Conservation (phyloP, 306 rosid genomes). For the Begonia masoniana region DNA sequence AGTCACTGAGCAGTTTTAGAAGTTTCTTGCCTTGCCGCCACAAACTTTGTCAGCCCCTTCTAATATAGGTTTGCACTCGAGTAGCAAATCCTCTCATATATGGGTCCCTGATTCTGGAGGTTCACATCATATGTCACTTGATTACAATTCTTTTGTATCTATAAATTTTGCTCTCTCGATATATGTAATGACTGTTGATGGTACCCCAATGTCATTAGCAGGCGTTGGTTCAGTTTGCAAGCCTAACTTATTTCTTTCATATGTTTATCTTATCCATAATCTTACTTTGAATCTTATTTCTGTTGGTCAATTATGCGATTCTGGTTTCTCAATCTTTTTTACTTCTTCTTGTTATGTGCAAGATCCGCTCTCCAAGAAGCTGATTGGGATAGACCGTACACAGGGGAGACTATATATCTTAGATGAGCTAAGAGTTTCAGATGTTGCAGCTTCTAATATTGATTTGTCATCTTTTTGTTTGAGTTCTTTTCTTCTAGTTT, state of each 20-base stretch:
- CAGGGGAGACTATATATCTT: neutral
- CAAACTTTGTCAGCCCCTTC: neutral
- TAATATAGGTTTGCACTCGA: neutral
- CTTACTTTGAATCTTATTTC: no score
- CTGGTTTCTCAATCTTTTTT: no score
- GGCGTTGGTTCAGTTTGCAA: neutral
- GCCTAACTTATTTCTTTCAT: neutral
- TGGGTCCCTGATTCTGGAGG: neutral
- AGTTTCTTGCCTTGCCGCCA: neutral
- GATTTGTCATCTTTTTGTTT: constrained; percentile 5
- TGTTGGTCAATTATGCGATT: no score
- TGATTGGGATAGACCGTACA: constrained; percentile 1
- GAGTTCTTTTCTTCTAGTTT: constrained; percentile 1
- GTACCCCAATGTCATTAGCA: constrained; percentile 4
- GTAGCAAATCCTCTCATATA: neutral
- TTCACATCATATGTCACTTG: constrained; percentile 2
- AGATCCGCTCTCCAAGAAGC: neutral
- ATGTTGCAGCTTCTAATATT: neutral
- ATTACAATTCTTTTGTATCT: constrained; percentile 1
- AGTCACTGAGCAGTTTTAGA: neutral
- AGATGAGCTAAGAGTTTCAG: constrained; percentile 1
- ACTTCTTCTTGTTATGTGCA: constrained; percentile 6
- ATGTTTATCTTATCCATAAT: neutral
- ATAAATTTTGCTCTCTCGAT: neutral
- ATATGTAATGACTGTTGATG: no score